phyloP scores from a whole-genome alignment of 305 asterid genomes.

The Fraxinus angustifolia region DNA sequence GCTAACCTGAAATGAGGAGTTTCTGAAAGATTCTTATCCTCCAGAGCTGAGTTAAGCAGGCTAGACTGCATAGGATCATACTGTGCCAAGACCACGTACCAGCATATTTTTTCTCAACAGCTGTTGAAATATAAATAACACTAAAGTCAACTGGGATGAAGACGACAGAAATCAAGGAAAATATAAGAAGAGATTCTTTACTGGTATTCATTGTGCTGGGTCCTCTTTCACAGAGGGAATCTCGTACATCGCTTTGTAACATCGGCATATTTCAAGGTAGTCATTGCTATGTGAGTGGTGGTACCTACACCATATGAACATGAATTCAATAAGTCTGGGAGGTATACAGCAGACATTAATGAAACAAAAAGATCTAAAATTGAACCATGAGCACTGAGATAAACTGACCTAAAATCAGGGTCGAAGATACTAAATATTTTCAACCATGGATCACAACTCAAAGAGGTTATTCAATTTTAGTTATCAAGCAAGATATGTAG shows the following conservation, averaged over 20 bases:
- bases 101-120: constrained; percentile 53
- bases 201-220: constrained; percentile 73
- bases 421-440: background rate
- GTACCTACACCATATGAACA: constrained; percentile 51
- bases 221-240: constrained; percentile 84
- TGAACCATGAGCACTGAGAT: background rate
- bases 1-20: constrained; percentile 42
- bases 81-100: constrained; percentile 49
- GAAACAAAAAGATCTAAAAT: background rate
- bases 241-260: constrained; percentile 89
- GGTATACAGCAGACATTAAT: background rate
- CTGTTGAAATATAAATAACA: constrained; percentile 15
- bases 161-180: background rate
- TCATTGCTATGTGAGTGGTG: constrained; percentile 61
- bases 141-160: background rate
- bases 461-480: background rate
- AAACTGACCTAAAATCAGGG: background rate
- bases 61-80: constrained; percentile 55
- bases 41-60: constrained; percentile 48
- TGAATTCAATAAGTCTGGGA: background rate
- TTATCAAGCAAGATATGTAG: constrained; percentile 1
- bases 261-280: constrained; percentile 92
- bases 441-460: background rate
- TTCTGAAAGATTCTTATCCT: constrained; percentile 51
- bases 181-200: constrained; percentile 22